Evolutionary conservation across 2,329 filamentous ascomycete genomes (phyloP).

Genomic region (Lachnellula occidentalis): DNA sequence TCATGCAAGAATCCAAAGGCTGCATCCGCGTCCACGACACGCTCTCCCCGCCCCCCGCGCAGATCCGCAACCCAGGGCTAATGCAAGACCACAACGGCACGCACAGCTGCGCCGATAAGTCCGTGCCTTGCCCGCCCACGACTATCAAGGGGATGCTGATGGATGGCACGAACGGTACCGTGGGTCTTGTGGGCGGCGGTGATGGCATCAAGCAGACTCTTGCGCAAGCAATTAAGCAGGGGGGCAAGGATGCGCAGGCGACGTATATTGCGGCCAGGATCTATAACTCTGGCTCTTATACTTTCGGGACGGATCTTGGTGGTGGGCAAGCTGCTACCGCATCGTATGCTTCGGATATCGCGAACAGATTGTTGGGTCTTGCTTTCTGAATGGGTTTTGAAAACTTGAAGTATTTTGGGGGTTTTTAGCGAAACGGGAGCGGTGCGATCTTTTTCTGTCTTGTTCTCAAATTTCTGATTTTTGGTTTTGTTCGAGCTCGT

Average conservation of each 20-base stretch:
- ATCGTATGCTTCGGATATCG: constrained; percentile 17
- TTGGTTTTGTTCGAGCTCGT: too few species aligned
- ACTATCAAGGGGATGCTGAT: constrained; percentile 30
- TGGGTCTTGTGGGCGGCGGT: constrained; percentile 11
- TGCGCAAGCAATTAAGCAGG: constrained; percentile 16
- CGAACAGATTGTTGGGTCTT: constrained; percentile 2
- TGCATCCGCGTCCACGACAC: constrained; percentile 18
- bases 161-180: constrained; percentile 33
- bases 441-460: too few species aligned
- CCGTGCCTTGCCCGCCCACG: constrained; percentile 4
- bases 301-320: constrained; percentile 25
- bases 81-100: constrained; percentile 20
- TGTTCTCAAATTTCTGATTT: too few species aligned
- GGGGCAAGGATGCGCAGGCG: constrained; percentile 21
- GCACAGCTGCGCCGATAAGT: not conserved
- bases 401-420: too few species aligned
- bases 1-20: constrained; percentile 31
- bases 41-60: not conserved
- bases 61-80: constrained; percentile 14
- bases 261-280: constrained; percentile 33
- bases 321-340: constrained; percentile 3
- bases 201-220: constrained; percentile 33
- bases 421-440: too few species aligned
- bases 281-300: constrained; percentile 37
- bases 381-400: not conserved